Base-by-base conservation (phyloP, 345 rosid species). In the Eucalyptus microcorys region DNA sequence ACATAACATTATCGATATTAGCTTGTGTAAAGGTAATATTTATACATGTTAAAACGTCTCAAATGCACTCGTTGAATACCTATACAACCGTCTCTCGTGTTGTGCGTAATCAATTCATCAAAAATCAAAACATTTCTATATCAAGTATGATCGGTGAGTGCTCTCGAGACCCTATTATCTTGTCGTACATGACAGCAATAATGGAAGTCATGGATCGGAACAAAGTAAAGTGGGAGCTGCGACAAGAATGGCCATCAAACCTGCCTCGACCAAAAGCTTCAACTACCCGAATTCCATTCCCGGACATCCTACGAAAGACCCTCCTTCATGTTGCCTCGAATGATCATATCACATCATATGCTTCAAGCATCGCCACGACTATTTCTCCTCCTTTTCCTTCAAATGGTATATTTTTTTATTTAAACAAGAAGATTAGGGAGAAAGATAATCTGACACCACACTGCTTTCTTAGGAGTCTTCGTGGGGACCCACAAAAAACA, bases 401-500 rank as follows among this genome's bases (percentile, higher is more conserved):
- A 71, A 5, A 37, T 37, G 83, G 83, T 37, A 37, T 37, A 17
- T 37, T 71, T 37, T 5, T 37, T 71, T 19, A 37, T 19, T 40
- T 55, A 68, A 88, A 68, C 66, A 21, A 40, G 30, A 76, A 76
- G 84, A 76, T 76, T 76, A 76, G 47, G 87, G 87, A 87, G 76
- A 89, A 85, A 92, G 92, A 89, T 92, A 91, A 91, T 92, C 92
- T 92, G 92, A 91, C 90, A 90, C 84, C 88, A 76, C 88, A 85
- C 13, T 24, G 45, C 86, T 91, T 55, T 85, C 89, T 90, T 85
- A 86, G 43, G 84, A 49, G 71, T 87, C 49, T 32, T 37, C 49
- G 34, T 8, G 8, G 87, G 94, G 91, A 49, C 95, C 95, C 96
- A 91, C 94, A 93, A 45, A 81, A 81, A 94, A 95, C 96, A 95